Percentiles rank a stretch among this genome's conserved stretches.
These are phyloP conservation scores for Somion occarium DNA, from an alignment of 1,284 basidiomycete genomes.

Conservation along the genomic window DNA sequence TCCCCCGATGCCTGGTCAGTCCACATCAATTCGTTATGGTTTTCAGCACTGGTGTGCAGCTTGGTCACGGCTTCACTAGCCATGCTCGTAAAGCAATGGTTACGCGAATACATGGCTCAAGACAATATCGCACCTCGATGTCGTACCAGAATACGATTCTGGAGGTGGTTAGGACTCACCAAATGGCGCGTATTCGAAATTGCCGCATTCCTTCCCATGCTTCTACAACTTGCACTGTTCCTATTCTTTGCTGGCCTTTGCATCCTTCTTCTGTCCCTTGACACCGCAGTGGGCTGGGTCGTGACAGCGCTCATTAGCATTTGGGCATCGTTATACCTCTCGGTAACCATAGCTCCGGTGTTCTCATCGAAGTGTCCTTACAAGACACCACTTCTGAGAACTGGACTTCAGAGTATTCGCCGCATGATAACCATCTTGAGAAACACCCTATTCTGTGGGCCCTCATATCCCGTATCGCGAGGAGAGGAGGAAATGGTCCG, in stretches of 20 bases:
- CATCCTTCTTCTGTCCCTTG: slow-evolving; percentile 10
- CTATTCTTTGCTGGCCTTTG: slow-evolving; percentile 26
- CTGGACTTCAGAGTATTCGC: not conserved
- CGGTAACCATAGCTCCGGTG: slow-evolving; percentile 4
- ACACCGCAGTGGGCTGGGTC: slow-evolving; percentile 7
- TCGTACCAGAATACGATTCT: slow-evolving; percentile 17
- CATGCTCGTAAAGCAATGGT: slow-evolving; percentile 15
- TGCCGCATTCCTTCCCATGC: slow-evolving; percentile 23
- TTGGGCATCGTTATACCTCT: slow-evolving; percentile 5
- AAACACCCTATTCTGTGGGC: not conserved
- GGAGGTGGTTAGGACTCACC: slow-evolving; percentile 23
- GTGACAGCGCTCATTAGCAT: slow-evolving; percentile 6
- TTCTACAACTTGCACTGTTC: slow-evolving; percentile 25
- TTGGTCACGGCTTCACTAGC: slow-evolving; percentile 13
- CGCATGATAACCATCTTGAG: not conserved
- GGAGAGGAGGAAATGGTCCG: not conserved
- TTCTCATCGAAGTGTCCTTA: slow-evolving; percentile 14
- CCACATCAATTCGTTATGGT: slow-evolving; percentile 12
- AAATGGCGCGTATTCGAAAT: slow-evolving; percentile 25
- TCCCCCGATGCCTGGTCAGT: slow-evolving; percentile 2
- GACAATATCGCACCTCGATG: slow-evolving; percentile 2
- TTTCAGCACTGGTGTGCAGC: slow-evolving; percentile 16
- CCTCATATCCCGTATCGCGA: too few relatives aligned
- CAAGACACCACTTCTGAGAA: slow-evolving; percentile 5
- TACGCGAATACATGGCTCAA: slow-evolving; percentile 12